Evolutionary conservation across 768 basidiomycete genomes (phyloP), one percentile per base, ranked within the genome.

Genomic region (Lanmaoa rubissima): DNA sequence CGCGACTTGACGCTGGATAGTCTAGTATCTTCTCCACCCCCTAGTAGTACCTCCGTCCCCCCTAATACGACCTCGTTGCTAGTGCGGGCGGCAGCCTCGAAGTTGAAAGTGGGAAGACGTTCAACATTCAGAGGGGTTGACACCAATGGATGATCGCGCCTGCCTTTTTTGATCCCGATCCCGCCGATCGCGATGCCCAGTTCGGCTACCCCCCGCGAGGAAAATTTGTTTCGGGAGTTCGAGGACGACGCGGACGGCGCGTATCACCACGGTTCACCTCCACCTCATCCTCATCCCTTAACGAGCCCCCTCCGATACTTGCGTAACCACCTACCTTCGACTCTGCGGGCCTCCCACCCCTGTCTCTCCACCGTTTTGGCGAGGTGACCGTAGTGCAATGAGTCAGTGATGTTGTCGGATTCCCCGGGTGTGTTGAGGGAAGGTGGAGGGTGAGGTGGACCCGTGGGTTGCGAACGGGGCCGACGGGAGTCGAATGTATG

Each of bases 311-410:
- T 24, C 21, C n/a, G n/a, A 2, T 24, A 24, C 21, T 24, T 24
- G 21, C 21, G 21, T 24, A 24, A 24, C 21, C 21, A 24, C 21
- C 21, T 24, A 2, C 21, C 21, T 24, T 24, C 40, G 45, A 16
- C 2, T 32, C 21, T 17, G 44, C 24, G 21, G 21, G 21, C 14
- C 69, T 38, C n/a, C 9, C 14, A 4, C 24, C 49, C 63, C 2
- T 76, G 69, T 1, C 24, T 57, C 19, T 68, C 69, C 51, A 83
- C 71, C 0, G 69, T 67, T 62, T 86, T 86, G 26, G 79, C 73
- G 31, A 90, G 77, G 26, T 80, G 75, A 5, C 85, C 84, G 64
- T 91, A 90, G 68, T 90, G 82, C 6, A 90, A 70, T 0, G 84
- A 83, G 55, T 85, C 77, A 0, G 67, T 55, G 16, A 88, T 80